A percentile compares a stretch with the other conserved stretches of the same genome.
Conservation (phyloP, 1,139 yeast genomes). For the Magnusiomyces magnusii region DNA sequence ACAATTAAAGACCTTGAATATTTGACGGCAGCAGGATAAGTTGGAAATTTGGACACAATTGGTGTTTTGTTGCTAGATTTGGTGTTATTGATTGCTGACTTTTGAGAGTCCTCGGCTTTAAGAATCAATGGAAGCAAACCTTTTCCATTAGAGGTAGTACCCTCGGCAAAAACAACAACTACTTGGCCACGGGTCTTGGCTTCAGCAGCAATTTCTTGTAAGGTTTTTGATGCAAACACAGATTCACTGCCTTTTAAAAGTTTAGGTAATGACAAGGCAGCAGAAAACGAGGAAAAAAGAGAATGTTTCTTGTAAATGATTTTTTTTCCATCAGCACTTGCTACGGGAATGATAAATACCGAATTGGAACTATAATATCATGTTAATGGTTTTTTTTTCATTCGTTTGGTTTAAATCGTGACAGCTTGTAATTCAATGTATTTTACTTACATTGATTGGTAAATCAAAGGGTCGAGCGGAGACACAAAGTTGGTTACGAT, state of each 20-base stretch:
- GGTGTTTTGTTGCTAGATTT: neutral
- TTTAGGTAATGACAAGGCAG: slow-evolving; percentile 19
- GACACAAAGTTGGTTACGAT: slow-evolving; percentile 34
- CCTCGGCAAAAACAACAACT: slow-evolving; percentile 34
- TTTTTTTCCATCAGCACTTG: slow-evolving; percentile 5
- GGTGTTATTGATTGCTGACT: slow-evolving; percentile 2
- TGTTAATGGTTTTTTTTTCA: too few relatives aligned
- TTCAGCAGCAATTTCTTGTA: slow-evolving; percentile 17
- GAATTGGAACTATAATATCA: slow-evolving; percentile 21
- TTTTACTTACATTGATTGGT: slow-evolving; percentile 23
- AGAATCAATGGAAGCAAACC: slow-evolving; percentile 31
- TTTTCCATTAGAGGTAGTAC: slow-evolving; percentile 38
- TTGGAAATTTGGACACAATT: slow-evolving; percentile 6
- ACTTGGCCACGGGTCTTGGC: slow-evolving; percentile 25
- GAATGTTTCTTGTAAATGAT: slow-evolving; percentile 8
- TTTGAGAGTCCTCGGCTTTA: neutral
- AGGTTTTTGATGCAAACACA: neutral
- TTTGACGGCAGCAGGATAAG: slow-evolving; percentile 30
- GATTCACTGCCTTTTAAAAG: slow-evolving; percentile 1
- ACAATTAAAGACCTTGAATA: slow-evolving; percentile 29
- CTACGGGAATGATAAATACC: slow-evolving; percentile 28
- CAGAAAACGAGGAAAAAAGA: slow-evolving; percentile 15
- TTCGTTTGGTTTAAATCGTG: too few relatives aligned
- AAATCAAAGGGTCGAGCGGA: slow-evolving; percentile 36
- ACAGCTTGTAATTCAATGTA: too few relatives aligned